phyloP scores from a whole-genome alignment of 768 basidiomycete genomes.

The Russula lepida region DNA sequence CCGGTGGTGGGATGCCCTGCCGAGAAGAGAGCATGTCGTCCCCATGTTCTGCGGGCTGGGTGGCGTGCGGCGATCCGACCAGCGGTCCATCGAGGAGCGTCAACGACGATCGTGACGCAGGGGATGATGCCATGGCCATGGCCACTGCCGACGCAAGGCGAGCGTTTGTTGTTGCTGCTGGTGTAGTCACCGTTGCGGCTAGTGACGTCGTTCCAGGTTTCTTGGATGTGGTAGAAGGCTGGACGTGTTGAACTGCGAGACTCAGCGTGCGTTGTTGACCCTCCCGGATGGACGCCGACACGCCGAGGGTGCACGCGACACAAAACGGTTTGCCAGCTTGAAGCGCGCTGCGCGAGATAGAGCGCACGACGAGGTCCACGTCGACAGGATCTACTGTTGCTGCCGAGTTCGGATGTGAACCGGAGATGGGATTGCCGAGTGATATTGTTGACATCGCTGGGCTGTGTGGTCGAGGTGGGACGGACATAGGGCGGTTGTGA shows the following conservation, averaged over 20 bases:
- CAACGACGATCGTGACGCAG: background rate
- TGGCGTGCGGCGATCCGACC: conserved; percentile 14
- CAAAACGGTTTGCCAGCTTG: conserved; percentile 51
- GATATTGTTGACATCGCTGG: conserved; percentile 28
- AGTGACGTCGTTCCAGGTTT: background rate
- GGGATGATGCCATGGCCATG: conserved; percentile 2
- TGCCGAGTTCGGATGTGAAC: conserved; percentile 1
- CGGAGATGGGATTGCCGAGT: conserved; percentile 23
- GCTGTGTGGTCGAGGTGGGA: conserved; percentile 25
- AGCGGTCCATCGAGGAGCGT: conserved; percentile 7
- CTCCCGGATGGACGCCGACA: conserved; percentile 39
- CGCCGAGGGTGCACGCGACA: conserved; percentile 44
- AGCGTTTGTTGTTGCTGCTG: background rate
- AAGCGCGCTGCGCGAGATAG: conserved; percentile 39
- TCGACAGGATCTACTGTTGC: conserved; percentile 37
- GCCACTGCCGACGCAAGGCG: background rate
- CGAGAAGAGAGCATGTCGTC: background rate
- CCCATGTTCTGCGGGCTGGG: background rate
- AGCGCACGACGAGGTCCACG: conserved; percentile 46
- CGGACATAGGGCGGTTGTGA: conserved; percentile 28
- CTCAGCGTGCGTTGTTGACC: conserved; percentile 35
- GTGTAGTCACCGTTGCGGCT: background rate
- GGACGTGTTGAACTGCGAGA: conserved; percentile 61
- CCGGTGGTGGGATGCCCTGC: conserved; percentile 5
- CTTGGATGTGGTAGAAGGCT: conserved; percentile 29